Conservation (phyloP, 2,329 filamentous ascomycete species). For the Dothideomycetes sp. region DNA sequence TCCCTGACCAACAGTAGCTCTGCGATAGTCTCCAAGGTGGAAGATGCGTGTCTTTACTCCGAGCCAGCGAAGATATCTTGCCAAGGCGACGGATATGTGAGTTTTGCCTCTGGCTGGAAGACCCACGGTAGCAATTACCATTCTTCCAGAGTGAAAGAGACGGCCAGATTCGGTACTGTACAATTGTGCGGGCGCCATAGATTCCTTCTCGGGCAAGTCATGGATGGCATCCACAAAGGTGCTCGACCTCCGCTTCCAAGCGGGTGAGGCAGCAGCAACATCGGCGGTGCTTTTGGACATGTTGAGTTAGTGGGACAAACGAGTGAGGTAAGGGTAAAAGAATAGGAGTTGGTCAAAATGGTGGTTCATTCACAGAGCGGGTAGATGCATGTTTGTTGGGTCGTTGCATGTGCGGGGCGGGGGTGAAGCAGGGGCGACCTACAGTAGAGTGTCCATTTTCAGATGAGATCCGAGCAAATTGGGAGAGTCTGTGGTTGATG, state of each 20-base stretch:
- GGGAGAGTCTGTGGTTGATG: too few relatives aligned
- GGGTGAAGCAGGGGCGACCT: constrained; percentile 23
- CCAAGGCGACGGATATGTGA: constrained; percentile 92
- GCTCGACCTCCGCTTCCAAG: constrained; percentile 84
- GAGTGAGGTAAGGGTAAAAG: neutral
- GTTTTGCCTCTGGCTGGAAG: constrained; percentile 93
- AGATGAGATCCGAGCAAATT: constrained; percentile 1
- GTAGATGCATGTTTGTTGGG: neutral
- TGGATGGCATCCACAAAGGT: constrained; percentile 97
- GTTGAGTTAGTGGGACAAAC: constrained; percentile 1
- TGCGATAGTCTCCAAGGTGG: constrained; percentile 90
- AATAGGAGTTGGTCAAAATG: constrained; percentile 1
- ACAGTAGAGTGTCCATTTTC: constrained; percentile 53
- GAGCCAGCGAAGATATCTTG: constrained; percentile 90
- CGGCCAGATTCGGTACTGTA: constrained; percentile 97
- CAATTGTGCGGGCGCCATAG: constrained; percentile 88
- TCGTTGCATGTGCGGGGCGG: neutral
- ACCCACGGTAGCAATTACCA: constrained; percentile 94
- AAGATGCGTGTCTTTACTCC: constrained; percentile 98
- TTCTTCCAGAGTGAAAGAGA: constrained; percentile 91
- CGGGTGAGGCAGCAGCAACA: constrained; percentile 79
- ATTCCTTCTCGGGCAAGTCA: constrained; percentile 70
- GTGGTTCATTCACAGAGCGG: neutral
- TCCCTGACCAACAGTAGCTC: constrained; percentile 75
- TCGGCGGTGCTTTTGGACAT: constrained; percentile 61